Evolutionary conservation across 139 green algal species (phyloP), one percentile per base, ranked within the genome.

Genomic region (Nannochloris sp.): DNA sequence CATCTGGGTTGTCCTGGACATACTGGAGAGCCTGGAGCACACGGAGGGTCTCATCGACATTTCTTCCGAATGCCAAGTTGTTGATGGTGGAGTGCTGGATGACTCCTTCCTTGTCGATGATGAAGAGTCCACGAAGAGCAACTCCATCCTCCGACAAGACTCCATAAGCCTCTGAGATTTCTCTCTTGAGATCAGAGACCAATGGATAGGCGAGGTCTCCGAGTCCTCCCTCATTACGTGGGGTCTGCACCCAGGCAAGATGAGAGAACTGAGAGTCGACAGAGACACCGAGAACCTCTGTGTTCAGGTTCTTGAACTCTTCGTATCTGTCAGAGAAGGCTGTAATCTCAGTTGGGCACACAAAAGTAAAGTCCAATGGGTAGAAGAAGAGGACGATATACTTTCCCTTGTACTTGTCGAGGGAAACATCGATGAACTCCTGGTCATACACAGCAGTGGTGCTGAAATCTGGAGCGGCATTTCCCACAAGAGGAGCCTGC

Each of bases 331-430:
- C 92, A 31, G 81, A 93, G 83, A 98, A 98, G 48, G 92, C 92
- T 21, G 90, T 98, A 78, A 98, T 97, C 82, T 98, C 92, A 9
- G 91, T 98, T 19, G 92, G 91, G 83, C 88, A 85, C 9, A 85
- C 81, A 65, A 93, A 90, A 61, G 91, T 97, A 78, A 97, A 97
- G 73, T 96, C 90, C 55, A 97, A 75, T 12, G 90, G 90, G 83
- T 97, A 98, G 86, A 98, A 98, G 81, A 97, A 97, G 2, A 98
- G 83, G n/a, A 97, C 79, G 5, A 98, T 89, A 70, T 98, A 97
- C 82, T 98, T 95, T 74, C 89, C 79, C 71, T 82, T 80, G 86
- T 97, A 99, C 64, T 97, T 68, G 34, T 59, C 82, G 49, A 99
- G 81, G 59, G 70, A 84, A 15, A 95, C 61, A 46, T 96, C 83